phyloP scores from a whole-genome alignment of 1,139 yeast species.

The Hansenula sp. region DNA sequence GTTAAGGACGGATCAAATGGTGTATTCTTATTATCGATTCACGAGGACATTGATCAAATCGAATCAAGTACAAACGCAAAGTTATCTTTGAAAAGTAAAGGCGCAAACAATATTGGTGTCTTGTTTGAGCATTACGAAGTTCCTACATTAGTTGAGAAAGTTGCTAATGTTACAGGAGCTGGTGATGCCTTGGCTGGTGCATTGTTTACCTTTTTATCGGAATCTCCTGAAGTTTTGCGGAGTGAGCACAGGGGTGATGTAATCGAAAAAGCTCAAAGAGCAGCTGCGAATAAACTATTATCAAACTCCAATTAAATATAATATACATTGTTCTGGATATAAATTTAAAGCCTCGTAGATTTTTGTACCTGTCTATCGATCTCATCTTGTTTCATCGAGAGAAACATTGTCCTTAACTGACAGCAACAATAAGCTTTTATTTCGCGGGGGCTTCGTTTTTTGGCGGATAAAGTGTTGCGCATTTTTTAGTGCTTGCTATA shows the following conservation, averaged over 20 bases:
- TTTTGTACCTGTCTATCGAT: not conserved
- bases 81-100: slow-evolving; percentile 10
- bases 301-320: not conserved
- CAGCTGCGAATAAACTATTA: slow-evolving; percentile 1
- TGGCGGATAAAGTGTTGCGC: not conserved
- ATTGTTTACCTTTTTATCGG: slow-evolving; percentile 5
- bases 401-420: not conserved
- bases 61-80: slow-evolving; percentile 1
- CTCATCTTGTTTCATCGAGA: too few species aligned
- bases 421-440: too few species aligned
- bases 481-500: not conserved
- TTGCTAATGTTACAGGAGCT: slow-evolving; percentile 64
- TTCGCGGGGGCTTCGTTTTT: too few species aligned
- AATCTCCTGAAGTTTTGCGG: not conserved
- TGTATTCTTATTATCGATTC: slow-evolving; percentile 38
- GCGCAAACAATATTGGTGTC: slow-evolving; percentile 41
- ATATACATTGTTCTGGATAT: too few species aligned
- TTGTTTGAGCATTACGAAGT: slow-evolving; percentile 61
- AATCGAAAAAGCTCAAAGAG: not conserved
- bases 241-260: not conserved
- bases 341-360: too few species aligned
- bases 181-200: slow-evolving; percentile 69
- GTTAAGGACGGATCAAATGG: slow-evolving; percentile 72
- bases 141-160: slow-evolving; percentile 35
- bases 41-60: slow-evolving; percentile 10